Percentiles rank a stretch among this genome's conserved stretches.
Conservation (phyloP, 2,329 filamentous ascomycete genomes). For the Sclerotiophoma versabilis region DNA sequence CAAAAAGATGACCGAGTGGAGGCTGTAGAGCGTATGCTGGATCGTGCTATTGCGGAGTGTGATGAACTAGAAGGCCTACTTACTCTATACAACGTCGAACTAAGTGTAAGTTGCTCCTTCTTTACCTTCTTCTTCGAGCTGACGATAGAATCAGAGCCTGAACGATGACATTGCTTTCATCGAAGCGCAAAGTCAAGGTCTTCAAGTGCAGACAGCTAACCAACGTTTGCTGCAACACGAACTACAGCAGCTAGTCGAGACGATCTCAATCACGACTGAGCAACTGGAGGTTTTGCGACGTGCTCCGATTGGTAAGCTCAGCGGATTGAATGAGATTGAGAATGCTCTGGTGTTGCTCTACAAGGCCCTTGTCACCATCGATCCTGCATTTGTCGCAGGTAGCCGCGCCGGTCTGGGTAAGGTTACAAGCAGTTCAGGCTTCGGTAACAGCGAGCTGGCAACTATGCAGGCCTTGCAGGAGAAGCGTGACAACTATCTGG, state of each 20-base stretch:
- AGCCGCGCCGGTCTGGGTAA: constrained; percentile 49
- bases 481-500: constrained; percentile 87
- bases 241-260: constrained; percentile 85
- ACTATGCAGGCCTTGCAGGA: constrained; percentile 94
- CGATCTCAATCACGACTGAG: constrained; percentile 81
- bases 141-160: constrained; percentile 68
- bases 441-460: constrained; percentile 75
- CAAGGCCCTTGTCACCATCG: constrained; percentile 92
- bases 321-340: constrained; percentile 80
- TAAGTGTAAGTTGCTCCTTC: constrained; percentile 69
- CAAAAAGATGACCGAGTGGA: constrained; percentile 91
- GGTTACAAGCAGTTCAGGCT: constrained; percentile 58
- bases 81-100: constrained; percentile 91
- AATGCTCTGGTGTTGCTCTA: constrained; percentile 79
- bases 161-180: constrained; percentile 97
- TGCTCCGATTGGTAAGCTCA: constrained; percentile 73
- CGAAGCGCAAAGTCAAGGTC: constrained; percentile 93
- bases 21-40: constrained; percentile 83
- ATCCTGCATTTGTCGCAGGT: constrained; percentile 73
- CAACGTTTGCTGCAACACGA: constrained; percentile 93
- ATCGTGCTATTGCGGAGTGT: constrained; percentile 90
- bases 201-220: constrained; percentile 96
- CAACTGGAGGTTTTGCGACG: constrained; percentile 77
- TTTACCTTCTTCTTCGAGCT: constrained; percentile 21
- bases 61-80: constrained; percentile 94